Conservation (phyloP, 2,329 filamentous ascomycete genomes). For the Cercospora nicotianae region DNA sequence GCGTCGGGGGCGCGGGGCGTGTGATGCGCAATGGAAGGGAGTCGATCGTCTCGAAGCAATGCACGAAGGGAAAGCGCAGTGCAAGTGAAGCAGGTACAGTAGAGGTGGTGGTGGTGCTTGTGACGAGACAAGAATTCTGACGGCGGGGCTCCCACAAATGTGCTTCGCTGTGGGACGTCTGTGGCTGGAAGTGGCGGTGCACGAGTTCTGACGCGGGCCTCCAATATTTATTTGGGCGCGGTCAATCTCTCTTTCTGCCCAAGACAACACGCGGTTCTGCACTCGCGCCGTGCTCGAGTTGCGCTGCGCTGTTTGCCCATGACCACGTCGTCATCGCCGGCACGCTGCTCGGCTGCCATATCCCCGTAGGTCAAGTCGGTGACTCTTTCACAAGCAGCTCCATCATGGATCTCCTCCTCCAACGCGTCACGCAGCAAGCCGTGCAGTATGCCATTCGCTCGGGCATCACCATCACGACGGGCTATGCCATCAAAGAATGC, state of each 20-base stretch:
- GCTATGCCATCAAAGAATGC: constrained; percentile 81
- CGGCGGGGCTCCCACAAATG: background rate
- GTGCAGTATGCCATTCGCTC: constrained; percentile 91
- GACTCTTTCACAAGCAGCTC: background rate
- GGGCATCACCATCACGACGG: constrained; percentile 80
- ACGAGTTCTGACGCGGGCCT: background rate
- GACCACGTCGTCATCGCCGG: background rate
- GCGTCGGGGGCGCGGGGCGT: background rate
- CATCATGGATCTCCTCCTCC: constrained; percentile 69
- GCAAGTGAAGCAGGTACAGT: background rate
- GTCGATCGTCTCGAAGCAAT: background rate
- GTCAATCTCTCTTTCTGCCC: background rate
- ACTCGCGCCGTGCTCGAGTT: background rate
- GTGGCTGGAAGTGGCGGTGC: background rate
- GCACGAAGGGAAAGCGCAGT: background rate
- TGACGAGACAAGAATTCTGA: background rate
- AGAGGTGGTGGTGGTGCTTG: background rate
- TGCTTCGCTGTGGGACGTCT: background rate
- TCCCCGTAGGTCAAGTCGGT: background rate
- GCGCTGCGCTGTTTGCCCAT: background rate
- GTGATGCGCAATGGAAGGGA: background rate
- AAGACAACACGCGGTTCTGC: background rate
- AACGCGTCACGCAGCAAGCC: constrained; percentile 71
- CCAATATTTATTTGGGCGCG: background rate
- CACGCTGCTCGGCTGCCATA: background rate